Percentiles rank a stretch among this genome's conserved stretches.
phyloP scores from a whole-genome alignment of 306 rosid genomes.

The Casuarina cunninghamiana region DNA sequence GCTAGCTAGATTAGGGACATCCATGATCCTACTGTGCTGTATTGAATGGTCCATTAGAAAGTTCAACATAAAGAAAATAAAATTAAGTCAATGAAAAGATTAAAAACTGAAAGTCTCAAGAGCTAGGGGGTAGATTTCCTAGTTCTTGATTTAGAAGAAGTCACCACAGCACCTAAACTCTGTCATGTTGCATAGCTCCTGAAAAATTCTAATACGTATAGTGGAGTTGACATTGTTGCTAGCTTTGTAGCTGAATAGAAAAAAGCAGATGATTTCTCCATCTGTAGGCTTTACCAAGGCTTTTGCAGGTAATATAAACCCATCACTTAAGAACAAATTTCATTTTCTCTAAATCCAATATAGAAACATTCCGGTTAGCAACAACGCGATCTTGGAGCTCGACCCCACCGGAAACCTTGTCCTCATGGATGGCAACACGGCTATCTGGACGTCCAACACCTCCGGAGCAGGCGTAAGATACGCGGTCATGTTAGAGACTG shows the following conservation, averaged over 20 bases:
- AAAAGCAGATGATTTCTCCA: constrained; percentile 31
- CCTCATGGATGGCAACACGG: constrained; percentile 51
- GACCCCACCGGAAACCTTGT: constrained; percentile 75
- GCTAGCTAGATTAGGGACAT: too few species aligned
- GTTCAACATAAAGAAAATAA: too few species aligned
- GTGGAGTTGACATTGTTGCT: neutral
- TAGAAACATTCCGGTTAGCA: constrained; percentile 71
- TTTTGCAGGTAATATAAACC: constrained; percentile 51
- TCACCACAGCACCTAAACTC: neutral
- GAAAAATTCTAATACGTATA: neutral
- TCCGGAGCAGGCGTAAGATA: constrained; percentile 48
- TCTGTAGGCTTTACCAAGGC: constrained; percentile 57
- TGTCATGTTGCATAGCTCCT: neutral
- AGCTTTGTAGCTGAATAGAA: constrained; percentile 9
- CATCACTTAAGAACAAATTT: constrained; percentile 35
- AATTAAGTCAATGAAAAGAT: too few species aligned
- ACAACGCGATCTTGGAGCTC: constrained; percentile 75
- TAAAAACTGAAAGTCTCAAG: neutral
- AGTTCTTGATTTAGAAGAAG: neutral
- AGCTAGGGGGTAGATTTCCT: neutral
- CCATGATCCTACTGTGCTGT: too few species aligned
- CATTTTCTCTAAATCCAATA: constrained; percentile 55
- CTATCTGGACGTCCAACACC: constrained; percentile 81
- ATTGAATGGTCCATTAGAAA: too few species aligned
- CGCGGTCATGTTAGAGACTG: constrained; percentile 72